Conservation (phyloP, 1,139 yeast genomes). For the Lizanozyma gosingica region DNA sequence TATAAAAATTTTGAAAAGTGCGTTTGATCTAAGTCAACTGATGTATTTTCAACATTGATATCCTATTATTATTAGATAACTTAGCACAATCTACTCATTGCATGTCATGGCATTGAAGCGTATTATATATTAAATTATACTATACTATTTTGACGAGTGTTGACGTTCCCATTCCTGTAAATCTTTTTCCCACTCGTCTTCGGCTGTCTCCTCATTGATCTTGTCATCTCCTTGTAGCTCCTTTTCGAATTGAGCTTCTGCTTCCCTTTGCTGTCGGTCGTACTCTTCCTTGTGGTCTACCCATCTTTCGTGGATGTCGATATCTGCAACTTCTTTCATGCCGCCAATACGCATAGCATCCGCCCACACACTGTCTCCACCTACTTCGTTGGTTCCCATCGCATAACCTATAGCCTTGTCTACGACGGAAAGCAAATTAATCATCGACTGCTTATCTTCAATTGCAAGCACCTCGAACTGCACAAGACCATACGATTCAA, state of each 20-base stretch:
- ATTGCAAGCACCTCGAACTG: slow-evolving; percentile 84
- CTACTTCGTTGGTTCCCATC: slow-evolving; percentile 86
- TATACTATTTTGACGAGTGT: slow-evolving; percentile 11
- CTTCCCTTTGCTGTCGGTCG: slow-evolving; percentile 51
- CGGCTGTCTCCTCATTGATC: slow-evolving; percentile 35
- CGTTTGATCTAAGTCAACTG: background rate
- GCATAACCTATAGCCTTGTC: slow-evolving; percentile 93
- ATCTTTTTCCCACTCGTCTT: slow-evolving; percentile 66
- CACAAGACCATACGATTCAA: slow-evolving; percentile 81
- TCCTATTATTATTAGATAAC: background rate
- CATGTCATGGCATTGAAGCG: background rate
- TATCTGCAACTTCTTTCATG: slow-evolving; percentile 25
- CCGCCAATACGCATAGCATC: slow-evolving; percentile 85
- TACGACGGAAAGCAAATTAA: slow-evolving; percentile 59
- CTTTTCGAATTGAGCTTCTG: no score
- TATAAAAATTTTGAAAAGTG: slow-evolving; percentile 9
- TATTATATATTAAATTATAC: slow-evolving; percentile 3
- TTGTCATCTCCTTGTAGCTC: slow-evolving; percentile 21
- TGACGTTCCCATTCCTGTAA: slow-evolving; percentile 53
- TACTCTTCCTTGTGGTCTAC: slow-evolving; percentile 72
- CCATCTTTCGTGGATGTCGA: slow-evolving; percentile 95
- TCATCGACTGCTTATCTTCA: slow-evolving; percentile 90
- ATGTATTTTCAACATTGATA: background rate
- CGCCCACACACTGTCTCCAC: slow-evolving; percentile 95
- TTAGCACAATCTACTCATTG: background rate